These are phyloP conservation scores for Diaporthe sp. DNA, from an alignment of 2,329 filamentous ascomycete genomes.

Conservation along the genomic window DNA sequence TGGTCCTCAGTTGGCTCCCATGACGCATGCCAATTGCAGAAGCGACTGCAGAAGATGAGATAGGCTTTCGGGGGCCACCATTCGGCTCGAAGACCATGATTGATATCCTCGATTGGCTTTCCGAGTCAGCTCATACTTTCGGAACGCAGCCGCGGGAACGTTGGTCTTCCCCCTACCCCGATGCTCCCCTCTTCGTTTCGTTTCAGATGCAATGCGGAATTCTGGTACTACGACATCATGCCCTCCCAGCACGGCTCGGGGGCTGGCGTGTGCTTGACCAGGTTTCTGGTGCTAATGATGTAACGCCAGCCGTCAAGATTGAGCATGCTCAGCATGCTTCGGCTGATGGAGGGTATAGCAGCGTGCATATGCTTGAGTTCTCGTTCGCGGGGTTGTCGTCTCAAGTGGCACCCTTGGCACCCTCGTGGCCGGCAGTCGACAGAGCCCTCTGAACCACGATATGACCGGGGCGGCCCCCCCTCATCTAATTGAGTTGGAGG, in stretches of 20 bases:
- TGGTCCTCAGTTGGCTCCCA: slow-evolving; percentile 9
- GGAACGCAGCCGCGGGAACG: slow-evolving; percentile 26
- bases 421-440: slow-evolving; percentile 23
- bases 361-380: slow-evolving; percentile 1
- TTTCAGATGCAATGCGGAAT: slow-evolving; percentile 26
- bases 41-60: slow-evolving; percentile 14
- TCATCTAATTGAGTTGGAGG: slow-evolving; percentile 26
- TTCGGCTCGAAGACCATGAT: slow-evolving; percentile 24
- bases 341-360: slow-evolving; percentile 25
- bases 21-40: slow-evolving; percentile 14
- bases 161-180: slow-evolving; percentile 6
- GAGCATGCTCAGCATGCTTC: slow-evolving; percentile 2
- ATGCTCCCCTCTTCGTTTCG: slow-evolving; percentile 28
- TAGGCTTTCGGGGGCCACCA: slow-evolving; percentile 20
- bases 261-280: slow-evolving; percentile 25
- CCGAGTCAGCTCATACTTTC: slow-evolving; percentile 28
- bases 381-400: slow-evolving; percentile 26
- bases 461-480: slow-evolving; percentile 6
- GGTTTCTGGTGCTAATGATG: slow-evolving; percentile 19
- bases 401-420: slow-evolving; percentile 15
- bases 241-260: slow-evolving; percentile 27
- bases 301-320: slow-evolving; percentile 11
- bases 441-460: background rate
- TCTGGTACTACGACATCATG: slow-evolving; percentile 22
- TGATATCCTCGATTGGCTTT: slow-evolving; percentile 24